These are phyloP conservation scores for Shiraia bambusicola DNA, from an alignment of 2,329 filamentous ascomycete genomes.

Conservation along the genomic window DNA sequence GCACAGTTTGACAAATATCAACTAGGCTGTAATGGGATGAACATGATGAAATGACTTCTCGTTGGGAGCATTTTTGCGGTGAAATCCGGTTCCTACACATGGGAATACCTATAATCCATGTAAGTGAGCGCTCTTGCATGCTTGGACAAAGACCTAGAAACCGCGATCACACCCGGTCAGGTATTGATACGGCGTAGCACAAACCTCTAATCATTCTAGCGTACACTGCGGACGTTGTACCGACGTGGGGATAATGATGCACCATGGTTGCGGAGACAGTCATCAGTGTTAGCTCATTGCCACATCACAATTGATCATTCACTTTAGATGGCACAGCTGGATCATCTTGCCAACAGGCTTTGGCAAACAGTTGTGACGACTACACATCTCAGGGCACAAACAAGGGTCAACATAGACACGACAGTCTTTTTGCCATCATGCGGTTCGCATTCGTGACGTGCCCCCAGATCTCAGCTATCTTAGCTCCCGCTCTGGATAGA, in stretches of 20 bases:
- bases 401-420: not conserved
- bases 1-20: constrained; percentile 18
- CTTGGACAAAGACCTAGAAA: constrained; percentile 19
- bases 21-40: constrained; percentile 30
- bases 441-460: constrained; percentile 18
- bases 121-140: constrained; percentile 28
- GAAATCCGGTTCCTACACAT: constrained; percentile 24
- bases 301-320: constrained; percentile 7
- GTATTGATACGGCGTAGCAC: constrained; percentile 22
- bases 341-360: no score
- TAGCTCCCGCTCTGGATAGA: constrained; percentile 40
- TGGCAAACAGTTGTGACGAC: constrained; percentile 1
- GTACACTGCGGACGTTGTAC: constrained; percentile 16
- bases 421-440: no score
- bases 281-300: constrained; percentile 18
- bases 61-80: constrained; percentile 11
- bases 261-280: constrained; percentile 19
- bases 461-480: constrained; percentile 33
- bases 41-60: constrained; percentile 40
- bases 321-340: not conserved
- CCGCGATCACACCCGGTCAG: constrained; percentile 19
- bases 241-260: constrained; percentile 12
- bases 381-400: constrained; percentile 2
- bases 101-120: constrained; percentile 18
- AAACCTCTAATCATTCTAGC: constrained; percentile 16